Base-by-base conservation (phyloP, 495 filamentous ascomycete genomes). In the Oleoguttula mirabilis region DNA sequence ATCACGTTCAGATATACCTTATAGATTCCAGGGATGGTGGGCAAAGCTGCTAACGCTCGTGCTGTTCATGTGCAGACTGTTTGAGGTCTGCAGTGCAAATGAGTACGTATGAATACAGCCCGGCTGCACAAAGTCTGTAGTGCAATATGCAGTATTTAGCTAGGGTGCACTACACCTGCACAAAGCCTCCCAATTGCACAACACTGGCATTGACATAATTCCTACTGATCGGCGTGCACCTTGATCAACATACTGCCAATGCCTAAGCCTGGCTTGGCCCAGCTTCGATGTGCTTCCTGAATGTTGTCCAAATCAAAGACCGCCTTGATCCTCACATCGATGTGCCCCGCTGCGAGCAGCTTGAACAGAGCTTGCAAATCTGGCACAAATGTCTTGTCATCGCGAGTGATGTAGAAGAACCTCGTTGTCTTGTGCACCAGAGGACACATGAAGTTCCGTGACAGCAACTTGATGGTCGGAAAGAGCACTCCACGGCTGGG, bases 1-100 rank as follows among this genome's bases (percentile, higher is more conserved):
- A 57, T 75, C 21, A 71, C 76, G 4, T 86, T 79, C 57, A 66
- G 77, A 40, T 84, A 84, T 49, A 65, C 71, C 48, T 57, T 61
- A 36, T 61, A 41, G 25, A 28, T n/a, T 28, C n/a, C n/a, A n/a
- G n/a, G n/a, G n/a, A n/a, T n/a, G n/a, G n/a, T n/a, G n/a, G n/a
- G n/a, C n/a, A n/a, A n/a, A n/a, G n/a, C n/a, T n/a, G n/a, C n/a
- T n/a, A n/a, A n/a, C n/a, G n/a, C n/a, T n/a, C n/a, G n/a, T n/a
- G n/a, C n/a, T n/a, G n/a, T n/a, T n/a, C n/a, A n/a, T n/a, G n/a
- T n/a, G n/a, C n/a, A n/a, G n/a, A n/a, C n/a, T n/a, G n/a, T n/a
- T n/a, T n/a, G n/a, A n/a, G n/a, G n/a, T n/a, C n/a, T n/a, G n/a
- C n/a, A n/a, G n/a, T n/a, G n/a, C n/a, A n/a, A n/a, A n/a, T n/a